Evolutionary conservation across 2,329 filamentous ascomycete genomes (phyloP).

Genomic region (Xylariaceae sp.): DNA sequence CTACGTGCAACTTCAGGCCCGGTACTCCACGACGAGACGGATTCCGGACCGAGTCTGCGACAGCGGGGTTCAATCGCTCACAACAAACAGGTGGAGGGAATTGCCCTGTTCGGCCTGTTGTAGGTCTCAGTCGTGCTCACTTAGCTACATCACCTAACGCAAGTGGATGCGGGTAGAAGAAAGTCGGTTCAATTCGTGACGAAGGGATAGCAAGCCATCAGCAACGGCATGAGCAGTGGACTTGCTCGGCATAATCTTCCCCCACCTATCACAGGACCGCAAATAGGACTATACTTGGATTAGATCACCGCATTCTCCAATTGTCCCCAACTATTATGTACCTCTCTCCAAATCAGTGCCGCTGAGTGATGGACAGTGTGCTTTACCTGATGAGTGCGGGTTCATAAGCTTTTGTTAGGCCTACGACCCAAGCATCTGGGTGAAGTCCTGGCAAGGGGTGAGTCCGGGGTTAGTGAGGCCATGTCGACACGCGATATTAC

Average conservation of each 20-base stretch:
- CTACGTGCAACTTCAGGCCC: background rate
- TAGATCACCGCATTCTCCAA: slow-evolving; percentile 11
- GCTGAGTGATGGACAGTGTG: slow-evolving; percentile 1
- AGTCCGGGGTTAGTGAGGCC: too few relatives aligned
- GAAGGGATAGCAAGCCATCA: background rate
- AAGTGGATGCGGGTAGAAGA: too few relatives aligned
- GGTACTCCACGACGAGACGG: slow-evolving; percentile 12
- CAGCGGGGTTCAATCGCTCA: slow-evolving; percentile 5
- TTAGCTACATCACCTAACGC: background rate
- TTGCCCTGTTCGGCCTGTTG: background rate
- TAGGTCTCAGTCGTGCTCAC: background rate
- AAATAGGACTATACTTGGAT: slow-evolving; percentile 11
- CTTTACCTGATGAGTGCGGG: slow-evolving; percentile 3
- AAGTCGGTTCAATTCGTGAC: slow-evolving; percentile 3
- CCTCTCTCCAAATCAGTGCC: background rate
- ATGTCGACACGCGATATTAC: background rate
- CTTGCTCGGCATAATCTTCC: slow-evolving; percentile 18
- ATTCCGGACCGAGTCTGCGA: slow-evolving; percentile 19
- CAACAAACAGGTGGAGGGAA: background rate
- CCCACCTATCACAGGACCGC: slow-evolving; percentile 26
- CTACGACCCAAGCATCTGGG: too few relatives aligned
- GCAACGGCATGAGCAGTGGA: background rate
- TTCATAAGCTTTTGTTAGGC: background rate
- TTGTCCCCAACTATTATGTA: slow-evolving; percentile 3
- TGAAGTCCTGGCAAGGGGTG: too few relatives aligned